phyloP scores from a whole-genome alignment of 257 asterid species.

The Linaria vulgaris region DNA sequence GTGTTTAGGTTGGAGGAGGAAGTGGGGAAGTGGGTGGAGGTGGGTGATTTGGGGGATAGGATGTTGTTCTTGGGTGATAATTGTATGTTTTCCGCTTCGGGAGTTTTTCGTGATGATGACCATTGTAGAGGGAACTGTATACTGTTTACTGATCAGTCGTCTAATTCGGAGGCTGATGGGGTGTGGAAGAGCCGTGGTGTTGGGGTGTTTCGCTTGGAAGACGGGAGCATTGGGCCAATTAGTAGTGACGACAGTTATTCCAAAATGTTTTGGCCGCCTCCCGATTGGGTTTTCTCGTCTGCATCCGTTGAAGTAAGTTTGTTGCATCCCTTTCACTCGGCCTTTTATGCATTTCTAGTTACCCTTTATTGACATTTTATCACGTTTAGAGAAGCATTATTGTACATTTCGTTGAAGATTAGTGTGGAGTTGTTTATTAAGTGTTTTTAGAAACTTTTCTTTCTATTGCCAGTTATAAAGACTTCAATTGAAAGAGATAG shows the following conservation, averaged over 20 bases:
- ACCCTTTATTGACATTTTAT: constrained; percentile 7
- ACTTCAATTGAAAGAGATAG: background rate
- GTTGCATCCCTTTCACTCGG: constrained; percentile 9
- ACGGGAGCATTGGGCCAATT: constrained; percentile 63
- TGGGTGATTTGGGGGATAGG: constrained; percentile 59
- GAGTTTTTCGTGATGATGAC: constrained; percentile 33
- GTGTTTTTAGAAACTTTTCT: background rate
- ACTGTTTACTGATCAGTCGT: constrained; percentile 55
- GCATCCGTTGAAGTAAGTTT: constrained; percentile 58
- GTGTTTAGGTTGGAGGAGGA: constrained; percentile 61
- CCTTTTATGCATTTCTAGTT: constrained; percentile 9
- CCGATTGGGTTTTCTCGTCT: constrained; percentile 59
- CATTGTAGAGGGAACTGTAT: constrained; percentile 65
- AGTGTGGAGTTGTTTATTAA: background rate
- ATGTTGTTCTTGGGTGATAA: constrained; percentile 81
- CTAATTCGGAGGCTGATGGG: constrained; percentile 54
- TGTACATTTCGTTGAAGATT: background rate
- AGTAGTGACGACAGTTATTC: constrained; percentile 40
- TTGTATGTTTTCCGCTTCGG: constrained; percentile 62
- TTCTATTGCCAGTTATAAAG: too few species aligned
- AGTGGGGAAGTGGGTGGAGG: constrained; percentile 56
- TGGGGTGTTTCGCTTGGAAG: constrained; percentile 71
- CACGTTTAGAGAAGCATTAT: constrained; percentile 6
- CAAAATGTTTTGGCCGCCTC: constrained; percentile 88
- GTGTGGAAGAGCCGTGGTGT: constrained; percentile 46